Evolutionary conservation across 202 grass and related monocot genomes (phyloP).

Genomic region (Zizania palustris): DNA sequence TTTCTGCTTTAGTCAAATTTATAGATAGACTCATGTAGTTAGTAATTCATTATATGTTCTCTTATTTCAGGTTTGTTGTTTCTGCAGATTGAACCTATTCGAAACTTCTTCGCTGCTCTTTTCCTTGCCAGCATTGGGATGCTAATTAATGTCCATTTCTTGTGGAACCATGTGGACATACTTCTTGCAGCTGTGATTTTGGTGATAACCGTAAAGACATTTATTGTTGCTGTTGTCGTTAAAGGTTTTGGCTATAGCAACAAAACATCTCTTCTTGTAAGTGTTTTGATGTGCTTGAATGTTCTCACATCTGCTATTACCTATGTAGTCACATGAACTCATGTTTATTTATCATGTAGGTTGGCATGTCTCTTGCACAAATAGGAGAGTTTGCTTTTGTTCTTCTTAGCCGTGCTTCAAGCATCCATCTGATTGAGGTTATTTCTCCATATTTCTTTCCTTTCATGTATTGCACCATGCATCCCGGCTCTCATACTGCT

Average conservation of each 20-base stretch:
- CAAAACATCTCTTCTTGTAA: slow-evolving; percentile 99
- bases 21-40: slow-evolving; percentile 48
- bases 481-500: slow-evolving; percentile 11
- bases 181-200: slow-evolving; percentile 95
- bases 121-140: slow-evolving; percentile 99
- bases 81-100: slow-evolving; percentile 99
- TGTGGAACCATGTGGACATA: slow-evolving; percentile 99
- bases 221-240: slow-evolving; percentile 81
- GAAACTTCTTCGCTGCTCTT: slow-evolving; percentile 96
- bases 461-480: slow-evolving; percentile 21
- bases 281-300: slow-evolving; percentile 33
- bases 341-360: slow-evolving; percentile 53
- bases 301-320: background rate
- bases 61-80: slow-evolving; percentile 95
- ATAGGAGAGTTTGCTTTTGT: slow-evolving; percentile 99
- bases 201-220: slow-evolving; percentile 91
- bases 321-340: slow-evolving; percentile 31
- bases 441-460: slow-evolving; percentile 39
- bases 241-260: slow-evolving; percentile 98
- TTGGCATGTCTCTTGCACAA: slow-evolving; percentile 98
- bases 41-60: slow-evolving; percentile 73
- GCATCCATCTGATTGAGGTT: slow-evolving; percentile 96
- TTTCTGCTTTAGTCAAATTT: slow-evolving; percentile 24
- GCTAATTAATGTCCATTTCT: slow-evolving; percentile 99
- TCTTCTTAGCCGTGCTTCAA: slow-evolving; percentile 98